Evolutionary conservation across 2,329 filamentous ascomycete genomes (phyloP).

Genomic region (Hypoxylon sp.): DNA sequence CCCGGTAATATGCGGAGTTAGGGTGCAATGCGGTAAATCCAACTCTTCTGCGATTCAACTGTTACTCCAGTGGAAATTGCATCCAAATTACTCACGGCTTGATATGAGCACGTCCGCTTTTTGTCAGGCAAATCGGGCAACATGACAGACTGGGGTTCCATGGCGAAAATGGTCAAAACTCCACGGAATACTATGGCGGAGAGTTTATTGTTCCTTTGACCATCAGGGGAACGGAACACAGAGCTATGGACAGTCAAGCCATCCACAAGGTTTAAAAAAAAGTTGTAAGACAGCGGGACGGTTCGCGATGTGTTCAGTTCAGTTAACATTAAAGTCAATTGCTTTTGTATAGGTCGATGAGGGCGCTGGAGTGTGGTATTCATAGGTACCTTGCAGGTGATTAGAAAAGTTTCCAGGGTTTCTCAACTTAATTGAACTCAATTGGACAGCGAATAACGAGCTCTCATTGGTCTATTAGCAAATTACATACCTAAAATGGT

Average conservation of each 20-base stretch:
- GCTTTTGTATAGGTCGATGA: neutral
- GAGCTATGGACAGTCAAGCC: neutral
- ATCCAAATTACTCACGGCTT: slow-evolving; percentile 17
- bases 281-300: slow-evolving; percentile 31
- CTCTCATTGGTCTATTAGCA: slow-evolving; percentile 24
- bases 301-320: slow-evolving; percentile 17
- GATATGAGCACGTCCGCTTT: slow-evolving; percentile 13
- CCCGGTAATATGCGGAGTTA: slow-evolving; percentile 32
- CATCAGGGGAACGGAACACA: slow-evolving; percentile 5
- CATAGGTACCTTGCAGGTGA: too few relatives aligned
- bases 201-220: neutral
- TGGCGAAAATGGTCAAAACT: slow-evolving; percentile 16
- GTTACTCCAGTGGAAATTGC: slow-evolving; percentile 18
- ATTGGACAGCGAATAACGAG: neutral
- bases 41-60: slow-evolving; percentile 1
- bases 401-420: slow-evolving; percentile 28
- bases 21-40: slow-evolving; percentile 11
- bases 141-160: slow-evolving; percentile 14
- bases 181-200: slow-evolving; percentile 1
- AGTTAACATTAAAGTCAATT: neutral
- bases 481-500: slow-evolving; percentile 23
- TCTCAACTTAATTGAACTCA: neutral
- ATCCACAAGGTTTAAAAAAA: slow-evolving; percentile 10
- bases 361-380: slow-evolving; percentile 11
- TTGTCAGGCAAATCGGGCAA: slow-evolving; percentile 13